Conservation (phyloP, 2,329 filamentous ascomycete species). For the Fusarium dimerum region DNA sequence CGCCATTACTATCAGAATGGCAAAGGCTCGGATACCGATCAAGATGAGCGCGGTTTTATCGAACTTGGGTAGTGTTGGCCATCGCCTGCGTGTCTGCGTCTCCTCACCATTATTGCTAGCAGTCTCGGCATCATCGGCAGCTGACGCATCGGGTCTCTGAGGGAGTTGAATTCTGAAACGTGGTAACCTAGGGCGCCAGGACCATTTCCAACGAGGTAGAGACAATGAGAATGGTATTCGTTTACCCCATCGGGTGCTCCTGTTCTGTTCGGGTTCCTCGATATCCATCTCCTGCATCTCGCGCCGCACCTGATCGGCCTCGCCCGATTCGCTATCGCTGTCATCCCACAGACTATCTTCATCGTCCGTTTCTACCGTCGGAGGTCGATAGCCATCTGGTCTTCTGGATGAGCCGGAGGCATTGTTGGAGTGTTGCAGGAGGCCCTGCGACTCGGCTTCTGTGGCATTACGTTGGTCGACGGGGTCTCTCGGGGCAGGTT, state of each 20-base stretch:
- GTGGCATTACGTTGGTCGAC: slow-evolving; percentile 62
- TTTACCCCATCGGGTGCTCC: slow-evolving; percentile 54
- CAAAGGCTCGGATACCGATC: slow-evolving; percentile 71
- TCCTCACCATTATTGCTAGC: slow-evolving; percentile 29
- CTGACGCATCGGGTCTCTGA: slow-evolving; percentile 34
- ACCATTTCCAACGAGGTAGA: slow-evolving; percentile 56
- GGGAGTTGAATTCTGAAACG: slow-evolving; percentile 52
- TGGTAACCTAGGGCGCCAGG: slow-evolving; percentile 55
- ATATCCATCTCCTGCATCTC: slow-evolving; percentile 91
- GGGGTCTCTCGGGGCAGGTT: slow-evolving; percentile 32
- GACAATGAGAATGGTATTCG: slow-evolving; percentile 54
- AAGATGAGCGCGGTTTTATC: slow-evolving; percentile 53
- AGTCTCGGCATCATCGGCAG: slow-evolving; percentile 27
- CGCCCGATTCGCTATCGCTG: slow-evolving; percentile 44
- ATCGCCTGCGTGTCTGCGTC: slow-evolving; percentile 26
- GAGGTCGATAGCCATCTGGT: slow-evolving; percentile 68
- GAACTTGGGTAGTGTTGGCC: slow-evolving; percentile 37
- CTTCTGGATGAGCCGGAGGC: slow-evolving; percentile 44
- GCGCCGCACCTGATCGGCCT: slow-evolving; percentile 69
- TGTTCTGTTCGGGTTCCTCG: slow-evolving; percentile 60
- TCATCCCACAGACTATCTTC: slow-evolving; percentile 59
- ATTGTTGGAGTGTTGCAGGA: slow-evolving; percentile 58
- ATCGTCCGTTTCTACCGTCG: slow-evolving; percentile 77
- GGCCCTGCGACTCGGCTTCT: slow-evolving; percentile 75
- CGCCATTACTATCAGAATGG: slow-evolving; percentile 71